A percentile compares a stretch with the other conserved stretches of the same genome.
These are phyloP conservation scores for Syncephalastrum contaminatum DNA, from an alignment of 371 early-diverging fungal genomes.

Conservation along the genomic window DNA sequence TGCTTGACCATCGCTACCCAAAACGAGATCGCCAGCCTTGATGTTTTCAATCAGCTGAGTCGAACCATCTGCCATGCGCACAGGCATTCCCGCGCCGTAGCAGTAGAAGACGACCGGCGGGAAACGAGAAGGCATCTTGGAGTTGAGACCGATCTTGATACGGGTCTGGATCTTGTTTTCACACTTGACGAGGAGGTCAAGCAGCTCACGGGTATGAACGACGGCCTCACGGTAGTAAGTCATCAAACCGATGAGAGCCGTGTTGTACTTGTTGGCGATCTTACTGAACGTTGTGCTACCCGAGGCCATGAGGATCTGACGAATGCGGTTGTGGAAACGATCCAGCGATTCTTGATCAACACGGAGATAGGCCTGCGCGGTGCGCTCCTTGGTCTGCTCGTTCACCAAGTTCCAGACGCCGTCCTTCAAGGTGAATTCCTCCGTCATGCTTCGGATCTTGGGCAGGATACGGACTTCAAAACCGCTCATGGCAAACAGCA, in stretches of 20 bases:
- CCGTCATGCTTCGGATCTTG: slow-evolving; percentile 81
- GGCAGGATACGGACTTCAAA: slow-evolving; percentile 92
- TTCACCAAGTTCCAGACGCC: slow-evolving; percentile 97
- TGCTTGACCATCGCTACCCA: slow-evolving; percentile 2
- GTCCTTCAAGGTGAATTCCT: slow-evolving; percentile 90
- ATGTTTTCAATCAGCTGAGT: not conserved
- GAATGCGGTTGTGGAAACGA: slow-evolving; percentile 93
- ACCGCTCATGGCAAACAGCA: slow-evolving; percentile 89
- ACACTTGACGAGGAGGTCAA: slow-evolving; percentile 94
- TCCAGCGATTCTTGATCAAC: slow-evolving; percentile 94
- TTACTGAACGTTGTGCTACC: slow-evolving; percentile 98
- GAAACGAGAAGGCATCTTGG: slow-evolving; percentile 99
- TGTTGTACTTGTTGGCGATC: slow-evolving; percentile 98
- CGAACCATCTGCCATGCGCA: not conserved
- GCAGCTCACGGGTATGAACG: slow-evolving; percentile 93
- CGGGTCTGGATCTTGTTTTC: slow-evolving; percentile 99
- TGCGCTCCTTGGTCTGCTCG: slow-evolving; percentile 95
- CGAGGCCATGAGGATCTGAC: slow-evolving; percentile 97
- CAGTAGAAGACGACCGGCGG: slow-evolving; percentile 94
- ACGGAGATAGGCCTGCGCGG: slow-evolving; percentile 94
- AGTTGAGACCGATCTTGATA: slow-evolving; percentile 98
- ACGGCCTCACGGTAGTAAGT: slow-evolving; percentile 98
- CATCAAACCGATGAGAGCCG: slow-evolving; percentile 94
- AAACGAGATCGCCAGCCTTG: slow-evolving; percentile 1
- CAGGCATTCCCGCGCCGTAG: not conserved